Percentiles rank a stretch among this genome's conserved stretches.
Conservation (phyloP, 306 rosid species). For the Corylus avellana region DNA sequence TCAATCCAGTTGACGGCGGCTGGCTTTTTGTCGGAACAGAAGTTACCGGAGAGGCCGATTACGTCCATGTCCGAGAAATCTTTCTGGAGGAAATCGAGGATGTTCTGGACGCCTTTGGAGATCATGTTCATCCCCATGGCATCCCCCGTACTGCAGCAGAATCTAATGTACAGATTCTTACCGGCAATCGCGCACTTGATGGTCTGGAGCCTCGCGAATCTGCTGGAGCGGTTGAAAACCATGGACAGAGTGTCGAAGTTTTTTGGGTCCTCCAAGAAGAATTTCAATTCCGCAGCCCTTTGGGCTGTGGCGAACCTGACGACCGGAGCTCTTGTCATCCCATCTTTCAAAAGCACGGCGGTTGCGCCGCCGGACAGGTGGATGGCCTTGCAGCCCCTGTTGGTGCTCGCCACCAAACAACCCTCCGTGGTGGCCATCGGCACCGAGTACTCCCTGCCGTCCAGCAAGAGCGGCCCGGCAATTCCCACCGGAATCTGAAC, state of each 20-base stretch:
- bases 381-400: conserved; percentile 90
- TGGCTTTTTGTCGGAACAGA: conserved; percentile 90
- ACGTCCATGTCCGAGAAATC: conserved; percentile 94
- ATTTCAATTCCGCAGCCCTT: conserved; percentile 75
- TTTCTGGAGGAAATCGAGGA: conserved; percentile 59
- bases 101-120: conserved; percentile 89
- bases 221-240: conserved; percentile 87
- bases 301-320: conserved; percentile 66
- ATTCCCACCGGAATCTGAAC: conserved; percentile 89
- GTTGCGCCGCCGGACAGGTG: conserved; percentile 75
- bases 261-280: conserved; percentile 62
- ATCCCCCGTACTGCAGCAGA: conserved; percentile 79
- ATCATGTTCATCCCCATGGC: conserved; percentile 99
- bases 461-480: conserved; percentile 76
- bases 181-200: conserved; percentile 69
- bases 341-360: conserved; percentile 61
- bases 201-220: conserved; percentile 68
- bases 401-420: conserved; percentile 78
- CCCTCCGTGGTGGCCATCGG: conserved; percentile 99
- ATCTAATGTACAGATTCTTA: conserved; percentile 74
- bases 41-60: conserved; percentile 87
- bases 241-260: conserved; percentile 61
- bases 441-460: conserved; percentile 65
- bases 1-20: conserved; percentile 95
- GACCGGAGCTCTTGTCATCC: conserved; percentile 90